These are phyloP conservation scores for Cucurbita moschata DNA, from an alignment of 306 rosid genomes.

Conservation along the genomic window DNA sequence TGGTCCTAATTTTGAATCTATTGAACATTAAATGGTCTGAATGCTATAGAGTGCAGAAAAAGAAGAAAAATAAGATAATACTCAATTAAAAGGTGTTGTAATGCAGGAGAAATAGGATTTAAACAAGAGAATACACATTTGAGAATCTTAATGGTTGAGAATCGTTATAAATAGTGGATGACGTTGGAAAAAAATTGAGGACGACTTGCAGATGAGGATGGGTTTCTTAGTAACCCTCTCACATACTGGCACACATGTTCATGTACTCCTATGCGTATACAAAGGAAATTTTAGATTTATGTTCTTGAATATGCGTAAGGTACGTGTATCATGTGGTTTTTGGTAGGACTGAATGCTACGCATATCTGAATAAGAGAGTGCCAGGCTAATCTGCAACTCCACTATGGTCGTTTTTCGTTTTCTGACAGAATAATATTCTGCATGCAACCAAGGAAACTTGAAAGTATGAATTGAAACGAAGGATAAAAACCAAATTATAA, in stretches of 20 bases:
- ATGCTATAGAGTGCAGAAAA: neutral
- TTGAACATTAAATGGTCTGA: neutral
- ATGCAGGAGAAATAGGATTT: neutral
- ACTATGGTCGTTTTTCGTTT: neutral
- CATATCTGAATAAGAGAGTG: neutral
- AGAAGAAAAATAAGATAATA: neutral
- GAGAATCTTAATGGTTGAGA: neutral
- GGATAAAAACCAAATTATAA: neutral
- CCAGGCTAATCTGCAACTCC: neutral
- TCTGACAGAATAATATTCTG: neutral
- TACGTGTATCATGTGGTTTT: neutral
- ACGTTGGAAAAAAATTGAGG: neutral
- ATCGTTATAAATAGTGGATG: neutral
- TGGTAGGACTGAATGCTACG: neutral
- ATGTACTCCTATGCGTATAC: neutral
- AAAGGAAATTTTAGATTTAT: neutral
- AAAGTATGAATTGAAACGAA: neutral
- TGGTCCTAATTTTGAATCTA: neutral
- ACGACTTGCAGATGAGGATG: neutral
- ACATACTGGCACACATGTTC: neutral
- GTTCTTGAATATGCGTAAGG: neutral
- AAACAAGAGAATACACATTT: neutral
- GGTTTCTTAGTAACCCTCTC: neutral
- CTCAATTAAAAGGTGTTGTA: conserved; percentile 2
- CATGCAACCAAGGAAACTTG: neutral